Base-by-base conservation (phyloP, 768 basidiomycete genomes). In the Rhizopogon sp. region DNA sequence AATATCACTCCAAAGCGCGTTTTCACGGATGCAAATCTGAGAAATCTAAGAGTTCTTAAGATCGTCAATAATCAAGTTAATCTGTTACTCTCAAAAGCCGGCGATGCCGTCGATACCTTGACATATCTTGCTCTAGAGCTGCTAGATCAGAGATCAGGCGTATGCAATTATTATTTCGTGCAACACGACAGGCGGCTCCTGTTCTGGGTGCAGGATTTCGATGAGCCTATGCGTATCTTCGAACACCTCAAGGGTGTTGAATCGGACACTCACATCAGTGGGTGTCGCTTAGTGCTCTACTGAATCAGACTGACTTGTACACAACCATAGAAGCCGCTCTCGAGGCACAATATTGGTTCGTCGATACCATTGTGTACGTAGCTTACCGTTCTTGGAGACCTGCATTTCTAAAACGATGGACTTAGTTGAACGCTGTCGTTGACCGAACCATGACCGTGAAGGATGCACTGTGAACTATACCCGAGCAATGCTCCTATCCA, bases 151-250 rank as follows among this genome's bases (percentile, higher is more conserved):
- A 20, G 33, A 33, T 31, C 13, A 20, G 46, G 35, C 2, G 14
- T 9, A 37, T 56, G 55, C 4, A 22, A 69, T 57, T 81, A 81
- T 60, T 81, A 80, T 57, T 76, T 75, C 45, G 75, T 72, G 10
- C 69, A 79, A 52, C 79, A 81, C 51, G 33, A 59, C 0, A 64
- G 62, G 0, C 72, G 75, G 13, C 62, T 66, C 6, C 64, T 81
- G 11, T 83, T 82, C 54, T 84, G 77, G 71, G 53, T 81, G 31
- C 73, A 81, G 33, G 56, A 69, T 0, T 74, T 70, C 22, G 17
- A 44, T 3, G 58, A 72, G 1, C 66, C 74, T 3, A 55, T 53
- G 1, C 29, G 63, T 22, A 60, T 79, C 44, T 52, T 73, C 63
- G 67, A 10, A 40, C 16, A 68, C 74, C 28, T 63, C 73, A 65